Conservation (phyloP, 208 protist species). For the Acanthamoeba royreba region DNA sequence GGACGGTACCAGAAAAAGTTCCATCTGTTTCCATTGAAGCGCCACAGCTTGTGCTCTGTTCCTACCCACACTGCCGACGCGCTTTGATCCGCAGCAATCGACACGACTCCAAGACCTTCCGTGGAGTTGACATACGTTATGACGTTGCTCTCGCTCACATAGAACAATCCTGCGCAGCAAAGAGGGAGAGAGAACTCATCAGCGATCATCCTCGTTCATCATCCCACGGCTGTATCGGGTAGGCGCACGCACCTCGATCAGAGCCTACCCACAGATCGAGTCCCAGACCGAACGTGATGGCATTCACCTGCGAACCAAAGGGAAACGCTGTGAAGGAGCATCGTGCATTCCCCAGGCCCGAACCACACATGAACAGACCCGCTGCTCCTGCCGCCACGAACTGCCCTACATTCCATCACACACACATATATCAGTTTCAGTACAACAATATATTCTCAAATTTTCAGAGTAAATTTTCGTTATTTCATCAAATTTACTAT, state of each 20-base stretch:
- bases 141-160: neutral
- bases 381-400: too few relatives aligned
- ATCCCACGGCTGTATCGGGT: neutral
- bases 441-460: too few relatives aligned
- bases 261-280: neutral
- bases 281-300: neutral
- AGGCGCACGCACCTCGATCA: neutral
- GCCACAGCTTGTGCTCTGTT: neutral
- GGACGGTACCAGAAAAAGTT: neutral
- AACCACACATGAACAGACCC: too few relatives aligned
- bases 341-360: too few relatives aligned
- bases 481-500: neutral
- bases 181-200: neutral
- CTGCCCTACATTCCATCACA: too few relatives aligned
- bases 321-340: neutral
- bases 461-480: too few relatives aligned
- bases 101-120: neutral
- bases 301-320: slow-evolving; percentile 22
- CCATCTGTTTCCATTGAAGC: slow-evolving; percentile 26
- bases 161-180: neutral
- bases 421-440: too few relatives aligned
- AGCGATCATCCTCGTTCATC: too few relatives aligned
- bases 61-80: neutral
- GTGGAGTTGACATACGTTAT: slow-evolving; percentile 4
- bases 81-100: neutral